Base-by-base conservation (phyloP, 2,329 filamentous ascomycete species). In the Lasiodiplodia sp. region DNA sequence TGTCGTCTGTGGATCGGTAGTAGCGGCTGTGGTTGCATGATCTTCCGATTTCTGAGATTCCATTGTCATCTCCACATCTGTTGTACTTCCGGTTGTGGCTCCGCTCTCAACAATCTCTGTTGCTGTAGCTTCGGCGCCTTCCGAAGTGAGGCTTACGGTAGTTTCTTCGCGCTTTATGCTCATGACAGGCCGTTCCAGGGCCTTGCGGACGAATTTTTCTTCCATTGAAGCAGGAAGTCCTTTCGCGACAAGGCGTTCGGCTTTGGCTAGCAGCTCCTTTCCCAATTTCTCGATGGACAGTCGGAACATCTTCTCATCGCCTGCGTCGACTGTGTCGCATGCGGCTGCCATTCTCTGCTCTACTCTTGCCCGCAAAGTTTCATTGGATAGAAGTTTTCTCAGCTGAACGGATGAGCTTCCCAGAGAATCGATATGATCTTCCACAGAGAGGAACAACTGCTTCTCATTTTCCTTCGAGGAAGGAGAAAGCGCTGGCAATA, bases 301-400 rank as follows among this genome's bases (percentile, higher is more conserved):
- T 14, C 93, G 88, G 79, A 92, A 97, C 92, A 97, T 93, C 67
- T 82, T 88, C 78, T 97, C 94, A 70, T 92, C 92, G 16, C 91
- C 92, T 0, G 92, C 92, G 40, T 96, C 91, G 12, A 96, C 91
- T 0, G 87, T 91, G 74, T 97, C 94, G 79, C 94, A 97, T 5
- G 96, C 85, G 1, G 83, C 85, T 1, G 83, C 85, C 82, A 97
- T 90, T 44, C 93, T 86, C 12, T 84, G 79, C 74, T 92, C 88
- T 0, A 96, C 77, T 38, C 85, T 80, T 2, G 56, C 73, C 75
- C 70, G 78, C 62, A 79, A 75, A 38, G 58, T 73, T 8, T 70
- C 74, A 83, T 82, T 69, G 81, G 81, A 66, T 75, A 92, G 72
- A 1, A 93, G 81, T 56, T 86, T 82, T 14, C 83, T 83, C 44